Base-by-base conservation (phyloP, 106 monocot species). In the Dactylorhiza incarnata region DNA sequence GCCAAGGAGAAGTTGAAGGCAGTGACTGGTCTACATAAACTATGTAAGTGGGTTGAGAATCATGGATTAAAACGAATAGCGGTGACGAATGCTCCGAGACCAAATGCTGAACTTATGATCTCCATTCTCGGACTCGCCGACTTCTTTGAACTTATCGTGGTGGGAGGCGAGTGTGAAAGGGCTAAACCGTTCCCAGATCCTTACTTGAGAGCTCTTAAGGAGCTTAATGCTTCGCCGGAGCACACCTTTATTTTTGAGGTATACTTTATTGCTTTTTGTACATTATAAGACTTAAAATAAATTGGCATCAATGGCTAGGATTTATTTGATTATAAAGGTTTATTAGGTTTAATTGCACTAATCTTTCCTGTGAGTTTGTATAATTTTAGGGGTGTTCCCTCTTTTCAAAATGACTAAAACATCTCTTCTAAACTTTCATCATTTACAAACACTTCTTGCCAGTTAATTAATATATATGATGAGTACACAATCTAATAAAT, bases 241-340 rank as follows among this genome's bases (percentile, higher is more conserved):
- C 90, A 95, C 50, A 71, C 92, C 0, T 77, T 95, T 65, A 74
- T 95, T 50, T 95, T 92, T 70, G 95, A 92, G 94, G 94, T 95
- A 66, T 66, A 10, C 24, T 26, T 26, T 26, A 66, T 7, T 26
- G 24, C 14, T 26, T 26, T 66, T 66, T 1, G 14, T 52, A 52
- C 51, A 52, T 52, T 8, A 52, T 52, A 52, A 52, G 14, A 52
- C 51, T 52, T 14, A 52, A 8, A 2, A 52, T 14, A 52, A 52
- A 10, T 52, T 52, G 14, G 51, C 51, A 29, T 29, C 29, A 29
- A 29, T 29, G 1, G 29, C 29, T 29, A 29, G 29, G 29, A 29
- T 29, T 29, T 14, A 52, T 52, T 52, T 52, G 14, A 52, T 52
- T 14, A 52, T 10, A 14, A 4, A 14, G 0, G 5, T 14, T 52